Base-by-base conservation (phyloP, 2,329 filamentous ascomycete genomes). In the Alternaria gansuensis region DNA sequence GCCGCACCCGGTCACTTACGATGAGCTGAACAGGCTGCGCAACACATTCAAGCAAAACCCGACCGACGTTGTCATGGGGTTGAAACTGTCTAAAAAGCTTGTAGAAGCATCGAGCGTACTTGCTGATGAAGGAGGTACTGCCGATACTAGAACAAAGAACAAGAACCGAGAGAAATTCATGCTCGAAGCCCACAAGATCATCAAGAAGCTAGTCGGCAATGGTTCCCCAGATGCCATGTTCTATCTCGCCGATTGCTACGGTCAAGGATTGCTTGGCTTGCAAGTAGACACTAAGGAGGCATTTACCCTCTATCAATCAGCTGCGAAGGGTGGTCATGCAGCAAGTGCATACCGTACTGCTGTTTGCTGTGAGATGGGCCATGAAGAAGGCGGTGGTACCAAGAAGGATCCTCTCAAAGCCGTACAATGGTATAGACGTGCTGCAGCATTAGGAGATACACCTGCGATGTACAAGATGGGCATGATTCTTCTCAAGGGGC, bases 381-480 rank as follows among this genome's bases (percentile, higher is more conserved):
- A 93, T 55, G 94, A 98, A 74, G 93, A 96, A 70, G 94, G 93
- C 29, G 95, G 95, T 51, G 95, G 95, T 24, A 98, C 95, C 1
- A 88, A 92, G 58, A 91, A 90, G 69, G 95, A 99, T 72, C 92
- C 92, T 0, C 80, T 94, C 65, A 98, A 98, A 79, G 94, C 95
- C 1, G 93, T 98, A 21, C 94, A 98, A 77, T 99, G 95, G 95
- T 99, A 99, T 78, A 93, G 94, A 76, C 90, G 93, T 41, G 93
- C 95, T 6, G 94, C 95, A 10, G 90, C 90, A 11, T 83, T 98
- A 3, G 94, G 95, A 3, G 94, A 99, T 72, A 90, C 90, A 2
- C 91, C 94, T 0, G 95, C 93, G 29, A 96, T 98, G 92, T 99
- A 97, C 82, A 99, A 99, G 79, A 88, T 98, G 79, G 95, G 95